Conservation (phyloP, 2,329 filamentous ascomycete species). For the Mycosphaerella arachidis region DNA sequence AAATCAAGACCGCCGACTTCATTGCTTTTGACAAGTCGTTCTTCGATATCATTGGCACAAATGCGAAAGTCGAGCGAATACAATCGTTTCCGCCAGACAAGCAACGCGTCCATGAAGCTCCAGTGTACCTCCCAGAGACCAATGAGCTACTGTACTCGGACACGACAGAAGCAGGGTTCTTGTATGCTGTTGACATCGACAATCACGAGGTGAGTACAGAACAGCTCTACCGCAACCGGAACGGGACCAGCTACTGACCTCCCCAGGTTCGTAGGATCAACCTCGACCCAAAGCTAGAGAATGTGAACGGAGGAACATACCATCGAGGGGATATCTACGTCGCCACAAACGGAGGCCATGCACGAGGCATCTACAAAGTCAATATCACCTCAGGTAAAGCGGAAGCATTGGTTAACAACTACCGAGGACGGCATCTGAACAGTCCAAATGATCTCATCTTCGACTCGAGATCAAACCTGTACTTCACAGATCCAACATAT, state of each 20-base stretch:
- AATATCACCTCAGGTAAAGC: conserved; percentile 16
- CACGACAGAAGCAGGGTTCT: conserved; percentile 18
- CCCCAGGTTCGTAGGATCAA: conserved; percentile 16
- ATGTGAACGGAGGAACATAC: conserved; percentile 27
- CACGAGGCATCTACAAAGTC: conserved; percentile 20
- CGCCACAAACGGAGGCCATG: conserved; percentile 22
- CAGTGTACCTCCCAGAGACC: conserved; percentile 24
- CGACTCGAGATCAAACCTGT: conserved; percentile 39
- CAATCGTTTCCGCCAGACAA: conserved; percentile 17
- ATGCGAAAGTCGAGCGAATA: conserved; percentile 24
- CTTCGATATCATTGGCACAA: conserved; percentile 23
- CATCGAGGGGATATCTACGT: conserved; percentile 24
- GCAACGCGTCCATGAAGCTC: conserved; percentile 26
- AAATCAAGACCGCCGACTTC: conserved; percentile 23
- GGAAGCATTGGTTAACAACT: conserved; percentile 52
- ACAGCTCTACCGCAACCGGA: neutral
- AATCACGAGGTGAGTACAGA: conserved; percentile 11
- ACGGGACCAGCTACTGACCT: neutral
- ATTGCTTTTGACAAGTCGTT: conserved; percentile 27
- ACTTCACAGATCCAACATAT: conserved; percentile 30
- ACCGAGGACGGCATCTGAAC: conserved; percentile 56
- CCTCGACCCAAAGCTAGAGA: conserved; percentile 19
- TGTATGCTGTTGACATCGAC: conserved; percentile 25
- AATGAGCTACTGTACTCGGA: conserved; percentile 28
- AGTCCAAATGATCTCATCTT: conserved; percentile 56